These are phyloP conservation scores for Trebouxia gelatinosa DNA, from an alignment of 163 green algal species.

Conservation along the genomic window DNA sequence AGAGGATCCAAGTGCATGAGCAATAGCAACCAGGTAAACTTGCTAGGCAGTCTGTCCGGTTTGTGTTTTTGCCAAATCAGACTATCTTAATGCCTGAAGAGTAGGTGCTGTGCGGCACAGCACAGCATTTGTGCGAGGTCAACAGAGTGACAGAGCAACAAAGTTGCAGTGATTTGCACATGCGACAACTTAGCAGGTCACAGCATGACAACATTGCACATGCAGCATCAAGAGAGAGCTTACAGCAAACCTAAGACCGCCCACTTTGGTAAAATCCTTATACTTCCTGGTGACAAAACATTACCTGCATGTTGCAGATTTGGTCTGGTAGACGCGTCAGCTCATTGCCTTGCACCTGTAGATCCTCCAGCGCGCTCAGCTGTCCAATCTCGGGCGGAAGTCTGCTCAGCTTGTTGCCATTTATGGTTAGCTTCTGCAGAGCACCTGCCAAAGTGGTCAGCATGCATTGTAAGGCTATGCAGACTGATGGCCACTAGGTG, in stretches of 20 bases:
- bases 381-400: constrained; percentile 35
- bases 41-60: no score
- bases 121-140: no score
- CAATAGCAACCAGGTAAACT: no score
- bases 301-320: constrained; percentile 27
- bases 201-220: background rate
- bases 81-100: no score
- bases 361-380: constrained; percentile 35
- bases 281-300: no score
- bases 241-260: background rate
- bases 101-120: no score
- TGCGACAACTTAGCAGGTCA: background rate
- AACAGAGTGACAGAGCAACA: background rate
- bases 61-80: no score
- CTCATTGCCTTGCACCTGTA: constrained; percentile 69
- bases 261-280: no score
- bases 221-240: background rate
- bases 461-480: background rate
- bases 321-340: constrained; percentile 28
- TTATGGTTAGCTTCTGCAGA: constrained; percentile 50
- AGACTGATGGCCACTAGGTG: background rate
- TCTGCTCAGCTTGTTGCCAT: constrained; percentile 57
- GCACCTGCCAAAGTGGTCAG: constrained; percentile 17
- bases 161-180: background rate
- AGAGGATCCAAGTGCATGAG: no score